These are phyloP conservation scores for Aspergillus brunneoviolaceus DNA, from an alignment of 2,329 filamentous ascomycete species.

Conservation along the genomic window DNA sequence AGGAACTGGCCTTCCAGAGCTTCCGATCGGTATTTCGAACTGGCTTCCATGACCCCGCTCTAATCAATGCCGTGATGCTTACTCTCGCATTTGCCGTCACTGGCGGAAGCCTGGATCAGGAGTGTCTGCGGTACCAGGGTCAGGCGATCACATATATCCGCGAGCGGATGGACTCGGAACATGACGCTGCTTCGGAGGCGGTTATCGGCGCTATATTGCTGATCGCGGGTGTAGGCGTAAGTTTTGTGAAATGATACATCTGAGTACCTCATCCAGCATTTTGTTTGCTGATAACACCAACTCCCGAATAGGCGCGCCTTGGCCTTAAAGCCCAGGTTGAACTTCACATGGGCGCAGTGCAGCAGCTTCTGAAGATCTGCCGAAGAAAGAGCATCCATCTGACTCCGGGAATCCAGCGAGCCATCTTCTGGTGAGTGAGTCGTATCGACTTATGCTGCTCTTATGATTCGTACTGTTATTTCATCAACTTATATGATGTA, in stretches of 20 bases:
- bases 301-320: not conserved
- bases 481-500: no score
- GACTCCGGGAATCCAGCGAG: constrained; percentile 4
- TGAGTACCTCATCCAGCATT: not conserved
- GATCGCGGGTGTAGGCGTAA: constrained; percentile 1
- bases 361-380: constrained; percentile 1
- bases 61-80: constrained; percentile 6
- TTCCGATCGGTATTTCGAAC: constrained; percentile 4
- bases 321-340: constrained; percentile 1
- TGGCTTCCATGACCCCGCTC: constrained; percentile 5
- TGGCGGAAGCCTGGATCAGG: not conserved
- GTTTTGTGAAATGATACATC: not conserved
- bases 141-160: constrained; percentile 8
- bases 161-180: not conserved
- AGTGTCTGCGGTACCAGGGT: constrained; percentile 5
- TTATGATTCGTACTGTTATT: no score
- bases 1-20: constrained; percentile 8
- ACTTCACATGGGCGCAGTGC: constrained; percentile 8
- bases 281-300: not conserved
- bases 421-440: constrained; percentile 3
- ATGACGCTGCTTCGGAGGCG: constrained; percentile 3
- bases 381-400: constrained; percentile 1
- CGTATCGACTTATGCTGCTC: no score
- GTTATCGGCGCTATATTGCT: constrained; percentile 6
- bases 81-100: constrained; percentile 1